A percentile compares a stretch with the other conserved stretches of the same genome.
phyloP scores from a whole-genome alignment of 1,139 yeast genomes.

The Debaryomyces nepalensis region DNA sequence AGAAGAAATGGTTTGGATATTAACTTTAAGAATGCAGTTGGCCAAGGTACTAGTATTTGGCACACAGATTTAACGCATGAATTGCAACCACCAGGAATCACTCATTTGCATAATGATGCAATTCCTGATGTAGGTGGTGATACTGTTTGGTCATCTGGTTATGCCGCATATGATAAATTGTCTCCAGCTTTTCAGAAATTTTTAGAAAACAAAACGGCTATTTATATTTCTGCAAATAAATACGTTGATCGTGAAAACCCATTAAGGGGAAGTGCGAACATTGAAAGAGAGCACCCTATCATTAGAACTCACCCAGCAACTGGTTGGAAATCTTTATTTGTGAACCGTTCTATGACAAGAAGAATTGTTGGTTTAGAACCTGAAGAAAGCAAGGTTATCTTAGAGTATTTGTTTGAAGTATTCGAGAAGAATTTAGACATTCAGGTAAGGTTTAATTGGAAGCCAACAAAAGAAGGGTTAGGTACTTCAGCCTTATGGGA shows the following conservation, averaged over 20 bases:
- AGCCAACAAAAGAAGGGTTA: constrained; percentile 48
- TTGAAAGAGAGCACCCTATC: constrained; percentile 46
- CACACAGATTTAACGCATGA: constrained; percentile 46
- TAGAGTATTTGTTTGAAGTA: constrained; percentile 37
- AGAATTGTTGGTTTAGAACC: constrained; percentile 43
- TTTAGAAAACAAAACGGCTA: constrained; percentile 43
- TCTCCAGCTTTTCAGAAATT: constrained; percentile 42
- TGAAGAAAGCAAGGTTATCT: constrained; percentile 35
- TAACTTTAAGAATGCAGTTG: constrained; percentile 35
- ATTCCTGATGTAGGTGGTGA: constrained; percentile 44
- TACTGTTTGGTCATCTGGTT: constrained; percentile 43
- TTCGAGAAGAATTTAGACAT: constrained; percentile 44
- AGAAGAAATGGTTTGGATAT: constrained; percentile 29
- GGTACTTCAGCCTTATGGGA: constrained; percentile 67
- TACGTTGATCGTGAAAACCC: constrained; percentile 40
- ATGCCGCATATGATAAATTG: constrained; percentile 44
- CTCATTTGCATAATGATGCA: constrained; percentile 42
- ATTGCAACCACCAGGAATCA: constrained; percentile 43
- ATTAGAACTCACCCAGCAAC: constrained; percentile 51
- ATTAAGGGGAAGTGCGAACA: constrained; percentile 36
- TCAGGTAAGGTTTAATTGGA: constrained; percentile 63
- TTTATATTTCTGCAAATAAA: constrained; percentile 41
- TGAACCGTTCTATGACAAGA: constrained; percentile 42
- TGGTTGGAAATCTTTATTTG: constrained; percentile 47
- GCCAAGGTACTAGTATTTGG: constrained; percentile 40